Base-by-base conservation (phyloP, 1,139 yeast species). In the Nematodospora anomalae region DNA sequence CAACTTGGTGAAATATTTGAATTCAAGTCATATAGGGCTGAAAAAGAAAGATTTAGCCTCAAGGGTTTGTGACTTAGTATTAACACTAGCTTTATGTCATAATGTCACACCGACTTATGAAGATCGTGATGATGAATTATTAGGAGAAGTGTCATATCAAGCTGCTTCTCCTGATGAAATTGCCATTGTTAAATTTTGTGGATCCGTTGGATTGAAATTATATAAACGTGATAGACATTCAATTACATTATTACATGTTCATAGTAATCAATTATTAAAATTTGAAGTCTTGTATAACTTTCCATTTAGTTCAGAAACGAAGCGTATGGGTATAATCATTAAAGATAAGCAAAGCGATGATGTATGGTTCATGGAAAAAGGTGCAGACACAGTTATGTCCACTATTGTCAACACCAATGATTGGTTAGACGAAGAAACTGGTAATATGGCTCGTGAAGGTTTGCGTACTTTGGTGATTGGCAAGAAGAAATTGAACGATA, bases 121-220 rank as follows among this genome's bases (percentile, higher is more conserved):
- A 31, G 53, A 52, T 28, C 46, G 45, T 15, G 45, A 38, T 25
- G 45, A 35, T 28, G 43, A 44, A 20, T 45, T 24, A n/a, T 31
- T 30, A 22, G 44, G 45, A 1, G 43, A 41, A 0, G 57, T 86
- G 7, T 74, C 88, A 2, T 94, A 90, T 57, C 99, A 94, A 60
- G 98, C 98, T 0, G 97, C 97, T 0, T 90, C 97, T 0, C 99
- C 99, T 0, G 99, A 94, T 65, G 99, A 94, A 59, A 82, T 92
- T 46, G 98, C 99, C 14, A 92, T 94, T 48, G 97, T 94, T 20
- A 84, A 84, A 54, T 94, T 89, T 66, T 86, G 97, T 1, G 95
- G 87, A 45, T 60, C 70, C 4, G 94, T 90, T 23, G 99, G 98
- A 0, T 66, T 94, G 31, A 77, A 87, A 8, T 69, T 94, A 35